Conservation (phyloP, 176 grass and related monocot genomes). For the Tuctoria greenei region DNA sequence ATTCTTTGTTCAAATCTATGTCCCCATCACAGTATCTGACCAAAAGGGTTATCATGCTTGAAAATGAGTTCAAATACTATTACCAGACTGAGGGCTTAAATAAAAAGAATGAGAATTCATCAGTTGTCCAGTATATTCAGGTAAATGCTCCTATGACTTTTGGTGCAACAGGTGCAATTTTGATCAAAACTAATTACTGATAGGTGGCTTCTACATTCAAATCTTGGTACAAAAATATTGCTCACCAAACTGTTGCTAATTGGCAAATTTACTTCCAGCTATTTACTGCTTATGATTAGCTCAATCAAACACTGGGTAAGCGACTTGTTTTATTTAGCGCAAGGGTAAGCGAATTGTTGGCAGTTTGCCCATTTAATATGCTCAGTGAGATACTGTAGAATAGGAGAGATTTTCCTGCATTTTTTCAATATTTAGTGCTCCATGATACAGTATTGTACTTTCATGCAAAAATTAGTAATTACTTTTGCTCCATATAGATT, state of each 20-base stretch:
- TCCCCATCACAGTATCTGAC: slow-evolving; percentile 76
- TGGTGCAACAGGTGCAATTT: slow-evolving; percentile 1
- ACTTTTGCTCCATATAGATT: not conserved
- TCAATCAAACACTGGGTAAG: not conserved
- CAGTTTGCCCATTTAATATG: not conserved
- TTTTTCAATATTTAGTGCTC: not conserved
- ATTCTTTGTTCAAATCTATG: slow-evolving; percentile 65
- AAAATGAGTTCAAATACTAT: slow-evolving; percentile 64
- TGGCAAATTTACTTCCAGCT: not conserved
- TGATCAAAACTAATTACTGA: not conserved
- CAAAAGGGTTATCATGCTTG: slow-evolving; percentile 70
- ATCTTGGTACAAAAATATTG: slow-evolving; percentile 16
- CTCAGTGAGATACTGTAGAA: not conserved
- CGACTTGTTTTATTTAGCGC: too few species aligned
- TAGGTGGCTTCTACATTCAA: not conserved
- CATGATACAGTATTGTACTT: slow-evolving; percentile 24
- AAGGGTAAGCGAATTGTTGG: too few species aligned
- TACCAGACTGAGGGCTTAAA: slow-evolving; percentile 78
- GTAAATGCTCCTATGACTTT: slow-evolving; percentile 37
- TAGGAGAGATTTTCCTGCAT: not conserved
- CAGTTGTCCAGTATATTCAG: slow-evolving; percentile 92
- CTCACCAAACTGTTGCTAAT: not conserved
- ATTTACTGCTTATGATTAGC: slow-evolving; percentile 2
- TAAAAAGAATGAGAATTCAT: slow-evolving; percentile 82
- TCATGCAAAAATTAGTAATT: not conserved